A percentile compares a stretch with the other conserved stretches of the same genome.
Evolutionary conservation across 345 rosid species (phyloP).

Genomic region (Rubroshorea leprosula): DNA sequence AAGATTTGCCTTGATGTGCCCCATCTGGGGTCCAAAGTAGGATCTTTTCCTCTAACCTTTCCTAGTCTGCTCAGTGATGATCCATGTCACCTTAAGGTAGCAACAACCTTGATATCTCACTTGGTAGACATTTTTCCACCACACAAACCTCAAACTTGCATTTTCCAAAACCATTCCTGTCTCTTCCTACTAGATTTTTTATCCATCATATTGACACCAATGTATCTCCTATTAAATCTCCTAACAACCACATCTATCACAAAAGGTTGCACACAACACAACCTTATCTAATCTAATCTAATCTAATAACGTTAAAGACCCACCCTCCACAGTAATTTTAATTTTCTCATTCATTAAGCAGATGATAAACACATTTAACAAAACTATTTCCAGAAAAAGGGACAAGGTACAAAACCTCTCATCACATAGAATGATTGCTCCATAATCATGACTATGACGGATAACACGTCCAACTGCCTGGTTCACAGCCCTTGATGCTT

Average conservation of each 20-base stretch:
- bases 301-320: background rate
- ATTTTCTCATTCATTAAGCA: background rate
- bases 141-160: background rate
- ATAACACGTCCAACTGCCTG: conserved; percentile 97
- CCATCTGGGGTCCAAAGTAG: background rate
- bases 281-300: background rate
- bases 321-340: background rate
- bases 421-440: conserved; percentile 88
- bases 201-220: too few relatives aligned
- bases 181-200: too few relatives aligned
- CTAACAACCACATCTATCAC: background rate
- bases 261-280: background rate
- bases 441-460: conserved; percentile 92
- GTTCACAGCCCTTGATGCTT: conserved; percentile 91
- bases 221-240: background rate
- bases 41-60: background rate
- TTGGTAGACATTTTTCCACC: background rate
- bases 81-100: background rate
- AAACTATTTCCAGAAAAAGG: background rate
- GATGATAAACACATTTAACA: background rate
- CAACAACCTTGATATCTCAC: background rate
- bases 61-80: background rate
- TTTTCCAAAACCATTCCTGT: too few relatives aligned
- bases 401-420: conserved; percentile 51
- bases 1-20: background rate